Percentiles rank a stretch among this genome's conserved stretches.
These are phyloP conservation scores for Phaeoacremonium minimum DNA, from an alignment of 2,329 filamentous ascomycete genomes.

Conservation along the genomic window DNA sequence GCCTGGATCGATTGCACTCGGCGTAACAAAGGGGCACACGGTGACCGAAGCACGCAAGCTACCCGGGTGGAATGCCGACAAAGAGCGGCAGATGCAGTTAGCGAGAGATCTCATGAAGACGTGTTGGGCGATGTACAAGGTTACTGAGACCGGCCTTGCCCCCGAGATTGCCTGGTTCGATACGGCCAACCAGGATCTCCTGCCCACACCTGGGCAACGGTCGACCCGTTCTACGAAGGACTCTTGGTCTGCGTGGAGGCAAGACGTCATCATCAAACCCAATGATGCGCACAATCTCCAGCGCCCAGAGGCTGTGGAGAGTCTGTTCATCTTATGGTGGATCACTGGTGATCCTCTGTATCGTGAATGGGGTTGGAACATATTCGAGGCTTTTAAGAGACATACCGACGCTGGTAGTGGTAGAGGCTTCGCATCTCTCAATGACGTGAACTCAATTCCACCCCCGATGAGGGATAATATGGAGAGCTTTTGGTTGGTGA, in stretches of 20 bases:
- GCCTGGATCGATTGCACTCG: constrained; percentile 68
- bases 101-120: constrained; percentile 69
- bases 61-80: constrained; percentile 52
- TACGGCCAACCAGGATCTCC: constrained; percentile 39
- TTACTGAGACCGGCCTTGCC: constrained; percentile 63
- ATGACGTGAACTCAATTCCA: constrained; percentile 15
- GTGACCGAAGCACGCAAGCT: constrained; percentile 54
- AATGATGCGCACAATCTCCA: constrained; percentile 65
- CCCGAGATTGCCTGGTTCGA: constrained; percentile 69
- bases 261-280: constrained; percentile 60
- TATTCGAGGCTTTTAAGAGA: constrained; percentile 5
- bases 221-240: no score
- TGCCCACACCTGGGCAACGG: no score
- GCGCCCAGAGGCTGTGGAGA: constrained; percentile 6
- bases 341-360: constrained; percentile 6
- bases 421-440: constrained; percentile 14
- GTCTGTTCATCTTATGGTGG: constrained; percentile 5
- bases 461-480: constrained; percentile 16
- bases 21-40: constrained; percentile 57
- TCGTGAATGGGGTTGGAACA: constrained; percentile 5
- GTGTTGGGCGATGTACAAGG: constrained; percentile 71
- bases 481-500: constrained; percentile 22
- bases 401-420: constrained; percentile 11
- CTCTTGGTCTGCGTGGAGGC: constrained; percentile 43
- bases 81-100: constrained; percentile 65